These are phyloP conservation scores for Pyricularia grisea DNA, from an alignment of 2,329 filamentous ascomycete genomes.

Conservation along the genomic window DNA sequence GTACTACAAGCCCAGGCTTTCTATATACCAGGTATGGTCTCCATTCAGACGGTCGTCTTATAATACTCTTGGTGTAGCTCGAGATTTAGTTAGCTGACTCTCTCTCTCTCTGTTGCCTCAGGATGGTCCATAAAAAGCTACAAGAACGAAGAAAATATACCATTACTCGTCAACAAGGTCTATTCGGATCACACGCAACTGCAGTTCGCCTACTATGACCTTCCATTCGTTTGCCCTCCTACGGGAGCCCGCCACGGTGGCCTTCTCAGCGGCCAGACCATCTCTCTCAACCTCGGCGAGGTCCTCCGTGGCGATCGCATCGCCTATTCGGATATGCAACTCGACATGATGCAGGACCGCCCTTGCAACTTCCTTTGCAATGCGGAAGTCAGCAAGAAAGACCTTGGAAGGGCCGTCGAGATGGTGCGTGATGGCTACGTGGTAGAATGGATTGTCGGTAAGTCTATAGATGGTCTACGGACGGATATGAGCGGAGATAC, in stretches of 20 bases:
- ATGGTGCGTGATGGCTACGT: constrained; percentile 73
- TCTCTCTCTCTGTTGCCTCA: constrained; percentile 14
- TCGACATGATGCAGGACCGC: constrained; percentile 67
- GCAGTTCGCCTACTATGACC: constrained; percentile 85
- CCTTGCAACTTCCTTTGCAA: constrained; percentile 67
- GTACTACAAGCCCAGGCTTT: constrained; percentile 54
- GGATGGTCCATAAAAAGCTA: constrained; percentile 82
- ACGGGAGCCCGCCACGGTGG: constrained; percentile 59
- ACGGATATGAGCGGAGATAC: background rate
- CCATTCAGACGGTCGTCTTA: background rate
- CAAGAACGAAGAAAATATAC: constrained; percentile 64
- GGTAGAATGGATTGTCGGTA: constrained; percentile 75
- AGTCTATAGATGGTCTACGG: background rate
- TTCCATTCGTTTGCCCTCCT: constrained; percentile 79
- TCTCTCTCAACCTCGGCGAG: constrained; percentile 78
- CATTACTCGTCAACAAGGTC: constrained; percentile 84
- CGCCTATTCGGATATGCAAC: constrained; percentile 72
- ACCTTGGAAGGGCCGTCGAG: constrained; percentile 58
- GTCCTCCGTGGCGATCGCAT: constrained; percentile 82
- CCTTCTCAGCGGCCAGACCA: constrained; percentile 65
- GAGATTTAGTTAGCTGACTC: constrained; percentile 7
- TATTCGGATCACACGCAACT: constrained; percentile 83
- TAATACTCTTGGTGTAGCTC: constrained; percentile 4
- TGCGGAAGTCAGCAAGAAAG: constrained; percentile 52
- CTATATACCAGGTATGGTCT: constrained; percentile 68